Conservation (phyloP, 2,329 filamentous ascomycete species). For the Gnomoniopsis smithogilvyi region DNA sequence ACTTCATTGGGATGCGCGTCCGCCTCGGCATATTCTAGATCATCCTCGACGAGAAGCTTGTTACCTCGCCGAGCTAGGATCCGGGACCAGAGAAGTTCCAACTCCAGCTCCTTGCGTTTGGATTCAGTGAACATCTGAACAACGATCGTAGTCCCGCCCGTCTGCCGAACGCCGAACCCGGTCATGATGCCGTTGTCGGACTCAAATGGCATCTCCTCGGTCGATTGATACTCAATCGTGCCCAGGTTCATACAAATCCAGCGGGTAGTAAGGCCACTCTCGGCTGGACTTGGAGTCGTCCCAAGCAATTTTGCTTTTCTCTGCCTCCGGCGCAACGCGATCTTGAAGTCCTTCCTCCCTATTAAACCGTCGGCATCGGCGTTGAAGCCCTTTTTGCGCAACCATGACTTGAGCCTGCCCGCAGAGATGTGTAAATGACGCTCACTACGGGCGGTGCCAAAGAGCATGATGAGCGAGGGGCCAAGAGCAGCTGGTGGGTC, state of each 20-base stretch:
- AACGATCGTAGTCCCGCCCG: conserved; percentile 52
- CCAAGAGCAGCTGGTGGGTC: conserved; percentile 87
- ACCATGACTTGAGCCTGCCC: conserved; percentile 83
- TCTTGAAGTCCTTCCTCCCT: conserved; percentile 86
- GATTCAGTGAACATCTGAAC: conserved; percentile 57
- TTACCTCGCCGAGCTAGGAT: conserved; percentile 27
- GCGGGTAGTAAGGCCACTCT: conserved; percentile 86
- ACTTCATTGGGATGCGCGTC: conserved; percentile 15
- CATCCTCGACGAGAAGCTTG: conserved; percentile 11
- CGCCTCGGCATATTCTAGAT: conserved; percentile 20
- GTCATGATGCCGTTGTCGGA: conserved; percentile 59
- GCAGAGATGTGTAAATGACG: conserved; percentile 90
- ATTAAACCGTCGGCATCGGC: conserved; percentile 85
- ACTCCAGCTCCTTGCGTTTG: conserved; percentile 47
- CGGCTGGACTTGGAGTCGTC: conserved; percentile 62
- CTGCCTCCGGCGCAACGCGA: conserved; percentile 76
- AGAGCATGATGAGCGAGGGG: conserved; percentile 85
- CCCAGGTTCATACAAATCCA: conserved; percentile 96
- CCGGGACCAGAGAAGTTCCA: conserved; percentile 51
- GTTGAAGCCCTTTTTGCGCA: conserved; percentile 69
- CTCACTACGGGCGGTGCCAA: conserved; percentile 87
- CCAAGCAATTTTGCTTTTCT: conserved; percentile 80
- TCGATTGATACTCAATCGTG: conserved; percentile 55
- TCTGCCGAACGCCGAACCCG: conserved; percentile 65
- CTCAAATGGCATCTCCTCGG: conserved; percentile 38